Base-by-base conservation (phyloP, 257 asterid species). In the Echites panduratus region DNA sequence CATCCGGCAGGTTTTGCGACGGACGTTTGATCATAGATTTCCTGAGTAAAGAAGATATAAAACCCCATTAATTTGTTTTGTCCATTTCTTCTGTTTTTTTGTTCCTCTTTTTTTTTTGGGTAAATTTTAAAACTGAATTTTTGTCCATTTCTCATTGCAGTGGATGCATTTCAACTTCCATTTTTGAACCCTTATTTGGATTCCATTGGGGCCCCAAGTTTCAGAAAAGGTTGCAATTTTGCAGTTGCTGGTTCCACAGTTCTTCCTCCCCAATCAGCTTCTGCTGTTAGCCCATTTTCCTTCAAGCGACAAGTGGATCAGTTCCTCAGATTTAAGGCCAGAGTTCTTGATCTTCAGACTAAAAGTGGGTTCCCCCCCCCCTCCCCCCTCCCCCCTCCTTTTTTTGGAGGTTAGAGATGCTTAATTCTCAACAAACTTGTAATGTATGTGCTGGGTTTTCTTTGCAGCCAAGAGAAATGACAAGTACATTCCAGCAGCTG, bases 141-240 rank as follows among this genome's bases (percentile, higher is more conserved):
- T 11, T 57, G n/a, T 16, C 27, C 5, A 45, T 48, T n/a, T 57
- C 24, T 48, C 72, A 72, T 75, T 61, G 68, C 84, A 95, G 99
- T 95, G 98, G 96, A 90, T 72, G 95, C 97, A 56, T 87, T 95
- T 96, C 89, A 95, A 68, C 77, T 89, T 70, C 99, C 97, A 7
- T 89, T 87, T 79, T 76, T 95, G 81, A 92, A 92, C 75, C 77
- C 96, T 26, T 92, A 92, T 68, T 80, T 95, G 87, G 98, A 95
- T 29, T 84, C 99, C 4, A 54, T 90, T 9, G 98, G 84, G 0
- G 82, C 88, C 0, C 99, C 99, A 9, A 84, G 70, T 76, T 95
- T 90, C 70, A 86, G 69, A 81, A 82, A 73, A 68, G 99, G 99
- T 9, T 90, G 96, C 79, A 93, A 90, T 82, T 95, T 92, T 75